Percentiles rank a stretch among this genome's conserved stretches.
Conservation (phyloP, 805 yeast species). For the Saccharomycopsis capsularis region DNA sequence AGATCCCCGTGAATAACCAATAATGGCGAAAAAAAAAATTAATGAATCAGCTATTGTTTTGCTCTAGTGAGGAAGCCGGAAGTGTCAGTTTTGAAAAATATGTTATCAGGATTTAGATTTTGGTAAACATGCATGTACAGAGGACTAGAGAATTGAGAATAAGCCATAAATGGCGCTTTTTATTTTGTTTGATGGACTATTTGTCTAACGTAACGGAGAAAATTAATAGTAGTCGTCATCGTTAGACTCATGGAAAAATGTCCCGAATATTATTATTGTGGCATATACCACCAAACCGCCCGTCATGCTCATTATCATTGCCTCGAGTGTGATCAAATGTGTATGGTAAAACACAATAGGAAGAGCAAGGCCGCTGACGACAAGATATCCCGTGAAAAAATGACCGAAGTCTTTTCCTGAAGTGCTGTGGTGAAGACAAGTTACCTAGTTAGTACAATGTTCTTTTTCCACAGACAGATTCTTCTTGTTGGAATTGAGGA, state of each 20-base stretch:
- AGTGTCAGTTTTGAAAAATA: no score
- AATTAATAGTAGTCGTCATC: conserved; percentile 29
- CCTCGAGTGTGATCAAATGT: conserved; percentile 58
- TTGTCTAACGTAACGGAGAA: no score
- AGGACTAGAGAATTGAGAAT: no score
- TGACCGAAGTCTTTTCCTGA: conserved; percentile 70
- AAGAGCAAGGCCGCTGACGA: conserved; percentile 66
- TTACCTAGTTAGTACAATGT: conserved; percentile 5
- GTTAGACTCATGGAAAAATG: conserved; percentile 54
- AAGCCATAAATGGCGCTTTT: no score
- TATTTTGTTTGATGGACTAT: no score
- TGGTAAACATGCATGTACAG: no score
- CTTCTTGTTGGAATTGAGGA: background rate
- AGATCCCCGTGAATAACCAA: no score
- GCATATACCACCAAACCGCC: conserved; percentile 85
- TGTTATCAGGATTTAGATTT: no score
- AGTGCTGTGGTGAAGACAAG: conserved; percentile 26
- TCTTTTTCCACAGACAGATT: background rate
- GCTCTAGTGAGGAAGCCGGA: no score
- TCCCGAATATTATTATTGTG: conserved; percentile 74
- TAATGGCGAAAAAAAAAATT: no score
- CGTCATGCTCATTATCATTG: conserved; percentile 65
- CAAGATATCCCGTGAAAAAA: conserved; percentile 68
- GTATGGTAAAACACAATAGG: conserved; percentile 77
- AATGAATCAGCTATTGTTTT: no score